A percentile compares a stretch with the other conserved stretches of the same genome.
Conservation (phyloP, 495 filamentous ascomycete species). For the Aspergillus nidulans region DNA sequence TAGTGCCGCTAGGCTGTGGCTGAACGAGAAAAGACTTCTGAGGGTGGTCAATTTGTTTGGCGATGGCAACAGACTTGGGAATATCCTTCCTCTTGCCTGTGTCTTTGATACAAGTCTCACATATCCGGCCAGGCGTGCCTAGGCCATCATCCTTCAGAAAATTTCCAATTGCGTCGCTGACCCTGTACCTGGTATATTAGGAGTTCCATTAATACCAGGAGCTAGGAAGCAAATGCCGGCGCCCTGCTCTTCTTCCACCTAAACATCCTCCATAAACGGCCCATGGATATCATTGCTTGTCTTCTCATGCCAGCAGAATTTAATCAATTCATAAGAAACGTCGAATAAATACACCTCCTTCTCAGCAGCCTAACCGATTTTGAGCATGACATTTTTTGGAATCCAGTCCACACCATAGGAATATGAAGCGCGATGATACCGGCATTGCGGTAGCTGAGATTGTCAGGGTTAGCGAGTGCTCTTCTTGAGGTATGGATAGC, state of each 20-base stretch:
- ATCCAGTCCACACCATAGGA: conserved; percentile 35
- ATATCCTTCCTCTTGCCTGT: too few species aligned
- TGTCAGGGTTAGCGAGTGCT: conserved; percentile 9
- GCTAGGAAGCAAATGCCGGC: neutral
- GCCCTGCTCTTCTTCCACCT: conserved; percentile 8
- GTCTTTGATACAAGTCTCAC: neutral
- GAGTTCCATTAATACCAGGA: neutral
- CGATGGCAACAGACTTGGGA: too few species aligned
- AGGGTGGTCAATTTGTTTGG: too few species aligned
- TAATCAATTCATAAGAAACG: conserved; percentile 11
- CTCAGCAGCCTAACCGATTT: neutral
- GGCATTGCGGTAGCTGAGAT: conserved; percentile 42
- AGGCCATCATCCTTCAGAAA: neutral
- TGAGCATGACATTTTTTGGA: conserved; percentile 9
- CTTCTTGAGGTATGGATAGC: neutral
- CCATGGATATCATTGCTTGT: neutral
- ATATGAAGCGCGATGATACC: conserved; percentile 38
- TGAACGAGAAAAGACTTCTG: conserved; percentile 19
- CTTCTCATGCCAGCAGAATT: conserved; percentile 21
- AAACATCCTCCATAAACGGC: neutral
- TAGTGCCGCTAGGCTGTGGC: conserved; percentile 1
- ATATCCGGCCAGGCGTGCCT: neutral
- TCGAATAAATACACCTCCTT: conserved; percentile 16
- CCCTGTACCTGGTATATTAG: neutral
- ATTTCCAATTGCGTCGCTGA: conserved; percentile 3